Conservation (phyloP, 495 filamentous ascomycete species). For the Cudoniella acicularis region DNA sequence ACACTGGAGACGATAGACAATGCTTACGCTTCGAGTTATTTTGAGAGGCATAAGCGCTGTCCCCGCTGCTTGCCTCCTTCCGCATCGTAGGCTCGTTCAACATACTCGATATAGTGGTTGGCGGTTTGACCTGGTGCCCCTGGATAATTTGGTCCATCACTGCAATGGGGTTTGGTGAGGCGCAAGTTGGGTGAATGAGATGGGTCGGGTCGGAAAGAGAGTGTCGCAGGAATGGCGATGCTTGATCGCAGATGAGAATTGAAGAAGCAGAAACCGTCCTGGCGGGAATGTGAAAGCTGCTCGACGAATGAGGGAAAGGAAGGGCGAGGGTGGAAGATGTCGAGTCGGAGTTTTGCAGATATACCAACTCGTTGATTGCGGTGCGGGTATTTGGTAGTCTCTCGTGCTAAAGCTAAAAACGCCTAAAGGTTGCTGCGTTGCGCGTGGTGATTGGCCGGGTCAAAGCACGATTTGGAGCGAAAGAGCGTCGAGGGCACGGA, state of each 20-base stretch:
- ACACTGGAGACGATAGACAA: neutral
- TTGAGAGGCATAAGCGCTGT: slow-evolving; percentile 6
- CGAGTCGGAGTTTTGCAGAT: neutral
- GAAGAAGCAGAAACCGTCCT: neutral
- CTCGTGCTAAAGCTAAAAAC: neutral
- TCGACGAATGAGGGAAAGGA: neutral
- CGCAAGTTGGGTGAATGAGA: neutral
- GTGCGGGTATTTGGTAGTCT: no score
- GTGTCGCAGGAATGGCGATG: neutral
- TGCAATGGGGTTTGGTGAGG: neutral
- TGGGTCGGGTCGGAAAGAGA: neutral
- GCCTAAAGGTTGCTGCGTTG: neutral
- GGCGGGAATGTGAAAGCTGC: neutral
- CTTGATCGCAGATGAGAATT: neutral
- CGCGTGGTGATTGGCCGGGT: neutral
- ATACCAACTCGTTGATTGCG: neutral
- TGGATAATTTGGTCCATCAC: neutral
- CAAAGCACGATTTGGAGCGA: neutral
- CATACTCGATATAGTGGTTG: slow-evolving; percentile 2
- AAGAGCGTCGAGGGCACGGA: neutral
- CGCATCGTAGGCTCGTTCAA: neutral
- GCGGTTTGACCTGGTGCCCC: neutral
- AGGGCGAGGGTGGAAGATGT: neutral
- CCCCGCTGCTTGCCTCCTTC: neutral
- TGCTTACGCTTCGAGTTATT: slow-evolving; percentile 7